phyloP scores from a whole-genome alignment of 2,329 filamentous ascomycete genomes.

The Cercospora zeina region DNA sequence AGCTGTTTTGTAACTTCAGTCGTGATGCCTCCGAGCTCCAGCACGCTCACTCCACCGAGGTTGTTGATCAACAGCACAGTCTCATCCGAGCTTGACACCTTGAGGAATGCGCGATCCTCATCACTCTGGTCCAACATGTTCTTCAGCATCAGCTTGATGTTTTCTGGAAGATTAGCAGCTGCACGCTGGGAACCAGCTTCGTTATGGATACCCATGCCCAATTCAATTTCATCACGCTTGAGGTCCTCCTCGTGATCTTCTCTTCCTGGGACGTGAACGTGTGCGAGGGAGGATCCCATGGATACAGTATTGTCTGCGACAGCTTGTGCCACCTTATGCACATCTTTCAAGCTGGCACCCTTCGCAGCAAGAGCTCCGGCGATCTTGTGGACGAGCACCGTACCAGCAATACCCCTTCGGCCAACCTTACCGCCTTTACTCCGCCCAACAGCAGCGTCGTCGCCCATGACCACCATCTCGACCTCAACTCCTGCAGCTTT shows the following conservation, averaged over 20 bases:
- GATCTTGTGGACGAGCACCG: slow-evolving; percentile 88
- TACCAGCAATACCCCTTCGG: slow-evolving; percentile 84
- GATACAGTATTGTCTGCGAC: slow-evolving; percentile 76
- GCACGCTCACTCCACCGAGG: slow-evolving; percentile 68
- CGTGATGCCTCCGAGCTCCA: slow-evolving; percentile 72
- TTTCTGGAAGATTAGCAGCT: slow-evolving; percentile 45
- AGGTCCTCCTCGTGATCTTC: slow-evolving; percentile 59
- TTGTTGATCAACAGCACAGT: slow-evolving; percentile 74
- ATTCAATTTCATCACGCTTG: slow-evolving; percentile 60
- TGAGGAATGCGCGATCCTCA: slow-evolving; percentile 68
- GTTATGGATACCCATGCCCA: slow-evolving; percentile 77
- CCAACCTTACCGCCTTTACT: slow-evolving; percentile 86
- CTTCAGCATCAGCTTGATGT: slow-evolving; percentile 61
- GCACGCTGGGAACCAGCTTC: slow-evolving; percentile 47
- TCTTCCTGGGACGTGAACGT: slow-evolving; percentile 90
- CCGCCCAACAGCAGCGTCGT: slow-evolving; percentile 87
- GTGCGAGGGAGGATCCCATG: slow-evolving; percentile 80
- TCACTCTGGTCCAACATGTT: slow-evolving; percentile 65
- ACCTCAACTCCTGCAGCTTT: slow-evolving; percentile 73
- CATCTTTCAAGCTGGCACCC: slow-evolving; percentile 64
- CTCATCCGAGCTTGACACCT: slow-evolving; percentile 60
- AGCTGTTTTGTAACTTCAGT: slow-evolving; percentile 66
- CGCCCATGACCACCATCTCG: slow-evolving; percentile 88
- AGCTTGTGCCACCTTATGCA: slow-evolving; percentile 69
- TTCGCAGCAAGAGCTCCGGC: slow-evolving; percentile 76